Evolutionary conservation across 768 basidiomycete species (phyloP), one percentile per base, ranked within the genome.

Genomic region (Mycena haematopus): DNA sequence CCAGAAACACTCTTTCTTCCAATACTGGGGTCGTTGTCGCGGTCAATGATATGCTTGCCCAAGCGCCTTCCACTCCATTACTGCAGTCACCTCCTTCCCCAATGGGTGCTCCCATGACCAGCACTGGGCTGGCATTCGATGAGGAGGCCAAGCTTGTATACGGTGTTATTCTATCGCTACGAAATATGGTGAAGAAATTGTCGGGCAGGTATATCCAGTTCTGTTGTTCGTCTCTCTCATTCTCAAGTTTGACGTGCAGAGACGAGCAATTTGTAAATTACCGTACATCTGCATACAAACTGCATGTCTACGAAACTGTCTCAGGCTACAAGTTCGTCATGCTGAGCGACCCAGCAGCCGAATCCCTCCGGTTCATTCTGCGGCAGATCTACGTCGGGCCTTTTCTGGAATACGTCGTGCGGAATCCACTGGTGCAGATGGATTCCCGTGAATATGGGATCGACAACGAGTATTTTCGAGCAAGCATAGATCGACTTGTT

Each of bases 121-220:
- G 78, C 63, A 80, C 86, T 4, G 86, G 84, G 19, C 79, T 99
- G 21, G 81, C 96, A 7, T 99, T 99, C 68, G 97, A 99, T 71
- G 97, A 99, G 74, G 96, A 99, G 75, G 90, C 90, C 1, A 99
- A 99, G 73, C 84, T 99, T 63, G 96, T 99, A 0, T 99, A 99
- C 73, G 97, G 97, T 58, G 93, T 99, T 56, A 82, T 99, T 15
- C 80, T 98, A 45, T 95, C 93, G 8, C 73, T 99, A 68, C 79
- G 94, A 57, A 95, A 94, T 75, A 96, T 99, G 95, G 81, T 96
- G 72, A 96, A 88, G 81, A 99, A 97, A 75, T 76, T 99, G 11
- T 92, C 96, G 14, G 89, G 91, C 68, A 84, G 89, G 96, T 95
- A 60, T 36, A 19, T 66, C 42, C 79, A 69, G 35, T 33, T 11